These are phyloP conservation scores for Ophiostoma fasciatum DNA, from an alignment of 2,329 filamentous ascomycete genomes.

Conservation along the genomic window DNA sequence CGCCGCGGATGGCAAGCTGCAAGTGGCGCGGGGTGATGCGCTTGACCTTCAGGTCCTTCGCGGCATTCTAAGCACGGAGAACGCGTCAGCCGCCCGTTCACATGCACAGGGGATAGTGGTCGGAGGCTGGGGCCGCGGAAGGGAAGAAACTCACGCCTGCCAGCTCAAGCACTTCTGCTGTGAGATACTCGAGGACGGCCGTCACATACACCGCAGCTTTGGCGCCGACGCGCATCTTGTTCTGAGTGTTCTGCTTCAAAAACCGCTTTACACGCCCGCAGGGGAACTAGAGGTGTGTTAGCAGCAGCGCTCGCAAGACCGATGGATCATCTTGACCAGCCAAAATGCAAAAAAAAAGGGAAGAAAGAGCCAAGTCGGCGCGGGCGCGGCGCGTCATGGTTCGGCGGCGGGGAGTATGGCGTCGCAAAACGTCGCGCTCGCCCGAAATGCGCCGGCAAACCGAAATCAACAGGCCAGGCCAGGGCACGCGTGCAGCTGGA, in stretches of 20 bases:
- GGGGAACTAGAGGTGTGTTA: slow-evolving; percentile 56
- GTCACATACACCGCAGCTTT: slow-evolving; percentile 98
- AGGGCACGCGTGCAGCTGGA: too few species aligned
- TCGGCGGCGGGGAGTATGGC: too few species aligned
- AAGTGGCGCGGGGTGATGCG: slow-evolving; percentile 96
- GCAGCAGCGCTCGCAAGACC: too few species aligned
- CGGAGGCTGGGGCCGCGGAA: too few species aligned
- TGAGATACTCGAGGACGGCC: slow-evolving; percentile 94
- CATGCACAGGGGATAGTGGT: neutral
- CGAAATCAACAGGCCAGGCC: too few species aligned
- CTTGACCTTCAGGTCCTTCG: slow-evolving; percentile 99
- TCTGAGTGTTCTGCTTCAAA: slow-evolving; percentile 96
- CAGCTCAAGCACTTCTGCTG: slow-evolving; percentile 92
- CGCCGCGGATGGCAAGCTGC: slow-evolving; percentile 93
- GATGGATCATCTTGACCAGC: too few species aligned
- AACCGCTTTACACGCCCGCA: slow-evolving; percentile 99
- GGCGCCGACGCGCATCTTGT: slow-evolving; percentile 98
- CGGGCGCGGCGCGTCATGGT: too few species aligned
- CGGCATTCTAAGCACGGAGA: slow-evolving; percentile 54
- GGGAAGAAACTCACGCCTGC: slow-evolving; percentile 54
- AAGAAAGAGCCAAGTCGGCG: too few species aligned
- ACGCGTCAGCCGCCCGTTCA: neutral
- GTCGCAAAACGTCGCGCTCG: too few species aligned
- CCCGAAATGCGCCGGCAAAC: too few species aligned
- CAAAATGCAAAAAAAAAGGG: too few species aligned